Evolutionary conservation across 495 filamentous ascomycete species (phyloP), one percentile per base, ranked within the genome.

Genomic region (Sordaria brevicollis): DNA sequence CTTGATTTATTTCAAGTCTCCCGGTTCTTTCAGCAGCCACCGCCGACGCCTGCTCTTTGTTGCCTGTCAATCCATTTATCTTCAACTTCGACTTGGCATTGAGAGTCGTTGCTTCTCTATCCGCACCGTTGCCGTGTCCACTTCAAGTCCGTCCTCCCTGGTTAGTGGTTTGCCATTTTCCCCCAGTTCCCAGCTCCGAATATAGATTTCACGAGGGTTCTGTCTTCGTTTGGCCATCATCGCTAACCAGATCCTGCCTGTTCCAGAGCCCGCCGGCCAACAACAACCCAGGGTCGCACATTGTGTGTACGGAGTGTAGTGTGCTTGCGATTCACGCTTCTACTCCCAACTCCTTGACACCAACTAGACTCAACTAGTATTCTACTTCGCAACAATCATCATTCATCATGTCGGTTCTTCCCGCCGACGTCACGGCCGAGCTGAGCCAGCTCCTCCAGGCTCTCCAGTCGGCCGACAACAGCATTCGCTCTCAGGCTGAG

Each of bases 391-490:
- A 62, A 31, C 49, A 41, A 35, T 36, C 39, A 38, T 65, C 33
- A 33, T 71, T 65, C 77, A 74, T 69, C 73, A 97, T 97, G 94
- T 94, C 93, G 74, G 74, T 96, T 69, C 87, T 99, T 17, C 89
- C 93, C 71, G 83, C 89, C 67, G 91, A 97, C 73, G 85, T 93
- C 78, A 91, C 92, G 81, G 83, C 87, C 73, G 91, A 93, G 79
- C 91, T 99, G 75, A 85, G 85, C 65, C 90, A 93, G 86, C 88
- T 99, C 72, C 87, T 98, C 71, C 87, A 89, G 82, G 93, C 88
- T 54, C 86, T 99, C 70, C 89, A 92, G 79, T 93, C 93, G n/a
- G 80, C 92, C 73, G 93, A 99, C 83, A 99, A 99, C 80, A 80
- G 81, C 39, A 84, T 91, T 74, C 90, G 96, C 73, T 87, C 89